Evolutionary conservation across 2,329 filamentous ascomycete genomes (phyloP), one percentile per base, ranked within the genome.

Genomic region (Calonectria fujianensis): DNA sequence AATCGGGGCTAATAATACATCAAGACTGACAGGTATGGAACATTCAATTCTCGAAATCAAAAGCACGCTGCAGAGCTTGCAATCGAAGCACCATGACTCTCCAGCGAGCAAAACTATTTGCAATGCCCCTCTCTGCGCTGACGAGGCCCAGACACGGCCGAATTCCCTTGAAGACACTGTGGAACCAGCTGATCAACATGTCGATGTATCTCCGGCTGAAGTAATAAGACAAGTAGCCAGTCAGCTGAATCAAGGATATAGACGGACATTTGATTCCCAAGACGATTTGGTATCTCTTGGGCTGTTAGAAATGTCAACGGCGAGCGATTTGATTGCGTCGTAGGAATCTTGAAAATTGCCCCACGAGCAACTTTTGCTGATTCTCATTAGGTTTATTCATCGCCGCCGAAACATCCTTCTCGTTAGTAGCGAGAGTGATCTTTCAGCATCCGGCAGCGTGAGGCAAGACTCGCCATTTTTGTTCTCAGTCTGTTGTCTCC

Each of bases 401-500:
- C 65, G 72, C 5, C 74, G 70, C 9, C 65, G 72, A 7, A 72
- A 78, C 20, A 68, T 74, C 20, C 70, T 79, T n/a, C 50, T 76
- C 1, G 65, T 79, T 14, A 69, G 69, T 1, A 54, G 37, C 2
- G 75, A 74, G 29, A 67, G 35, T 2, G 77, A 77, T n/a, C 64
- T 79, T 7, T 52, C 74, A 2, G 64, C 69, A 0, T 66, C 75
- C 35, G 74, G 77, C 18, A 82, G 82, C 9, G 71, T 83, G 20
- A 82, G 82, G 5, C 79, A 80, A 20, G 80, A 82, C 4, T 87
- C 86, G 0, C 83, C 85, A 1, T 87, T 87, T 69, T 76, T 87
- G 14, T 84, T 85, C 57, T 83, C 84, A 29, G 85, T 86, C 1
- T 86, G 85, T 74, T 87, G 85, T 70, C 73, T 87, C 6, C 83